Base-by-base conservation (phyloP, 805 yeast species). In the Schwanniomyces vanrijiae region DNA sequence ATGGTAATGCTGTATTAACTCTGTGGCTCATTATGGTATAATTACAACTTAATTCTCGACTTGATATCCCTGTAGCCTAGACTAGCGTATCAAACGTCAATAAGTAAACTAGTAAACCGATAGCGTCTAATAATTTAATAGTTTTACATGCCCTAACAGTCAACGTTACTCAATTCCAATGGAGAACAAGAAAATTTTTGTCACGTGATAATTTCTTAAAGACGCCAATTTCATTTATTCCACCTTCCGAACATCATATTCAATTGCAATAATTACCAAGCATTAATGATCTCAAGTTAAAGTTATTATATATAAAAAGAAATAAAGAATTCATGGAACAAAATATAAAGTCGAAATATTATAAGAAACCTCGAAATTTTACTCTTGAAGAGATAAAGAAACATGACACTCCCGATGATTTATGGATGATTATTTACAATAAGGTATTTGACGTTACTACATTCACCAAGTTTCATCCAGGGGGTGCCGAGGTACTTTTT, bases 391-490 rank as follows among this genome's bases (percentile, higher is more conserved):
- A 90, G 64, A 82, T 90, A 44, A 77, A 83, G 26, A 62, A 75
- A 55, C 97, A 91, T 76, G 82, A 80, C 64, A 73, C 81, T n/a
- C 79, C 83, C 37, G 86, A 84, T 14, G 90, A 88, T 56, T 69
- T 89, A 37, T 92, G 97, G 96, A 82, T 92, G 75, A 78, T 89
- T 46, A 76, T 89, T 50, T 84, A 89, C 56, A 89, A 86, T 48
- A 83, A 84, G 55, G 96, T 92, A 5, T 89, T 84, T 64, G 85
- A 89, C 64, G 77, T 87, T 25, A 78, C 92, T 5, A 70, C 73
- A 28, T 90, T 91, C 66, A 73, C 86, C 45, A 76, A 80, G 14
- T 82, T 78, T 41, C 98, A 92, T 65, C 98, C 98, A 3, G 85
- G 85, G 37, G 84, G 83, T 43, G 79, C 81, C 44, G 82, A 85